Percentiles rank a stretch among this genome's conserved stretches.
Evolutionary conservation across 1,284 basidiomycete species (phyloP).

Genomic region (Ustilago vetiveriae): DNA sequence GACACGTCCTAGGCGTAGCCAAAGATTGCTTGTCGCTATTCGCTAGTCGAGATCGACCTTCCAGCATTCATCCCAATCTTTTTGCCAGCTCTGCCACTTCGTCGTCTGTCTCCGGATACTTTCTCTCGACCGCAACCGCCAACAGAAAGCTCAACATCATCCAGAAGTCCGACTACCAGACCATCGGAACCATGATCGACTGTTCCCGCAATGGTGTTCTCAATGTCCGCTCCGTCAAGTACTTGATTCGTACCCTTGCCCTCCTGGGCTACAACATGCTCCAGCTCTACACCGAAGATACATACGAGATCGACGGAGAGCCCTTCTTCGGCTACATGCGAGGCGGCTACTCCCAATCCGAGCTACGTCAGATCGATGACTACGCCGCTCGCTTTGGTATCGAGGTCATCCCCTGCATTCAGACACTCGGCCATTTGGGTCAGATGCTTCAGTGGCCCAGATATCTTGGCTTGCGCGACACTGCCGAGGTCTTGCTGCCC

Average conservation of each 20-base stretch:
- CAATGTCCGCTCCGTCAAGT: slow-evolving; percentile 57
- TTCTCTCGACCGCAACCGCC: slow-evolving; percentile 17
- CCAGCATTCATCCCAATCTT: slow-evolving; percentile 22
- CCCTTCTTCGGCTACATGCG: slow-evolving; percentile 68
- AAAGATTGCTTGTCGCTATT: slow-evolving; percentile 20
- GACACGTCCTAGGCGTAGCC: slow-evolving; percentile 45
- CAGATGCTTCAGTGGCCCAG: slow-evolving; percentile 69
- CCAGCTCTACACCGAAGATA: slow-evolving; percentile 66
- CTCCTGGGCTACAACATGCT: slow-evolving; percentile 67
- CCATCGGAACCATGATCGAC: slow-evolving; percentile 68
- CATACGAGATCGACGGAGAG: slow-evolving; percentile 66
- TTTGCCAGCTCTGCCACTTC: slow-evolving; percentile 6
- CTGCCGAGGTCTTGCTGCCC: slow-evolving; percentile 67
- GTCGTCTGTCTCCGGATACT: not conserved
- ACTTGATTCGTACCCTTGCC: slow-evolving; percentile 61
- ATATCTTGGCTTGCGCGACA: slow-evolving; percentile 65
- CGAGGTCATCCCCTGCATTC: slow-evolving; percentile 64
- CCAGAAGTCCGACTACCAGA: slow-evolving; percentile 46
- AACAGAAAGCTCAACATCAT: slow-evolving; percentile 25
- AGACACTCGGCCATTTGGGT: slow-evolving; percentile 68
- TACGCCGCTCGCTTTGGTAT: slow-evolving; percentile 59
- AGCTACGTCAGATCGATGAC: slow-evolving; percentile 67
- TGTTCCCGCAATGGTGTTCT: slow-evolving; percentile 68
- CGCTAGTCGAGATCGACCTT: not conserved
- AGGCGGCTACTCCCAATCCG: slow-evolving; percentile 55